phyloP scores from a whole-genome alignment of 495 filamentous ascomycete species.

The Talaromyces nanjingensis region DNA sequence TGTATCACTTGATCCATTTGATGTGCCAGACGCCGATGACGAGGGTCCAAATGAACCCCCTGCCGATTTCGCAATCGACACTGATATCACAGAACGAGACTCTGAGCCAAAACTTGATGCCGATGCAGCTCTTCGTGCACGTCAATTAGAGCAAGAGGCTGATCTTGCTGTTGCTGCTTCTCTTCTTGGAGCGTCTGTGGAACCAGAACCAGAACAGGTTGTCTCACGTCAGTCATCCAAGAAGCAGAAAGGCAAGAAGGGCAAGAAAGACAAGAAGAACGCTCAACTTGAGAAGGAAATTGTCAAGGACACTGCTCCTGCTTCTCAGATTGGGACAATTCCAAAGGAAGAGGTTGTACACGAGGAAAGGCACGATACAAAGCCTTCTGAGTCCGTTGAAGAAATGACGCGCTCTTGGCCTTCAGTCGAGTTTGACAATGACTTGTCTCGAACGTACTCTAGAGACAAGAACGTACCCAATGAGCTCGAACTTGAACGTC shows the following conservation, averaged over 20 bases:
- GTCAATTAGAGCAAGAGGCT: conserved; percentile 13
- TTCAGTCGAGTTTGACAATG: conserved; percentile 5
- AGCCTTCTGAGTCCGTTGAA: not conserved
- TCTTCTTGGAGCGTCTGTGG: conserved; percentile 7
- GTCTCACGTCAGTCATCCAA: conserved; percentile 26
- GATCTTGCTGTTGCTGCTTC: conserved; percentile 11
- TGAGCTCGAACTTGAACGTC: not conserved
- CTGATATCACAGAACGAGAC: conserved; percentile 4
- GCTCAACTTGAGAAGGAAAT: not conserved
- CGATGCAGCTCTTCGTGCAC: not conserved
- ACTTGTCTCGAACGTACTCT: not conserved
- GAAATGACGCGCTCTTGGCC: not conserved
- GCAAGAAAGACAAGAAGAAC: conserved; percentile 19
- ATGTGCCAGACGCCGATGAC: not conserved
- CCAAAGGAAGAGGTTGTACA: not conserved
- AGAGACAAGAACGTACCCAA: not conserved
- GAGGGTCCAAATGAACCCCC: not conserved
- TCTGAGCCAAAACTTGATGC: not conserved
- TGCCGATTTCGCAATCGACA: not conserved
- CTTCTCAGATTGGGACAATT: not conserved
- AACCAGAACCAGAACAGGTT: conserved; percentile 7
- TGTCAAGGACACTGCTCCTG: not conserved
- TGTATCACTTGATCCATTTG: conserved; percentile 13
- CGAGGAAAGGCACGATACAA: not conserved
- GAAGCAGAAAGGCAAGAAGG: conserved; percentile 31